phyloP scores from a whole-genome alignment of 257 asterid genomes.

The Solanum bulbocastanum region DNA sequence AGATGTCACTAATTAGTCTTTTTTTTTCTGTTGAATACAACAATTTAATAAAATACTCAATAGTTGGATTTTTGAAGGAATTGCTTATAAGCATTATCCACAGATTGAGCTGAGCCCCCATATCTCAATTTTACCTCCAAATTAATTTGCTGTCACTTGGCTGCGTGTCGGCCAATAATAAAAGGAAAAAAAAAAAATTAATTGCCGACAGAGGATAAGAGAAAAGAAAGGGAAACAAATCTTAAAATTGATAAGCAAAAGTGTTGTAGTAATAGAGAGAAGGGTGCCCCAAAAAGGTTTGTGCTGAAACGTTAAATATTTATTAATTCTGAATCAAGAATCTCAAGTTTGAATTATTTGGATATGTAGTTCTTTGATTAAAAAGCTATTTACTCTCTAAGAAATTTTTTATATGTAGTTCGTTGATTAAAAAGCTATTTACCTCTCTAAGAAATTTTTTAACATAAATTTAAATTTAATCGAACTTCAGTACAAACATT shows the following conservation, averaged over 20 bases:
- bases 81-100: not conserved
- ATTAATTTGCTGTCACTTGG: not conserved
- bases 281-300: no score
- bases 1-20: no score
- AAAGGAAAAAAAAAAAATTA: not conserved
- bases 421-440: rapidly evolving
- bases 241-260: not conserved
- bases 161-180: constrained; percentile 1
- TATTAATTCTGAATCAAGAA: rapidly evolving
- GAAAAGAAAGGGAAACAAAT: not conserved
- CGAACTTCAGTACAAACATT: rapidly evolving
- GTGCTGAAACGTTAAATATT: no score
- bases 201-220: constrained; percentile 3
- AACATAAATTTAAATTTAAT: no score
- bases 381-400: rapidly evolving
- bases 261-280: not conserved
- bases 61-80: not conserved
- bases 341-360: rapidly evolving
- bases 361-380: no score
- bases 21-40: not conserved
- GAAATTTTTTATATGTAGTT: no score
- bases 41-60: not conserved
- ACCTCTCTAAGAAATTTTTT: no score
- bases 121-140: not conserved
- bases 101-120: not conserved